Conservation (phyloP, 768 basidiomycete species). For the Rhizopogon sp. region DNA sequence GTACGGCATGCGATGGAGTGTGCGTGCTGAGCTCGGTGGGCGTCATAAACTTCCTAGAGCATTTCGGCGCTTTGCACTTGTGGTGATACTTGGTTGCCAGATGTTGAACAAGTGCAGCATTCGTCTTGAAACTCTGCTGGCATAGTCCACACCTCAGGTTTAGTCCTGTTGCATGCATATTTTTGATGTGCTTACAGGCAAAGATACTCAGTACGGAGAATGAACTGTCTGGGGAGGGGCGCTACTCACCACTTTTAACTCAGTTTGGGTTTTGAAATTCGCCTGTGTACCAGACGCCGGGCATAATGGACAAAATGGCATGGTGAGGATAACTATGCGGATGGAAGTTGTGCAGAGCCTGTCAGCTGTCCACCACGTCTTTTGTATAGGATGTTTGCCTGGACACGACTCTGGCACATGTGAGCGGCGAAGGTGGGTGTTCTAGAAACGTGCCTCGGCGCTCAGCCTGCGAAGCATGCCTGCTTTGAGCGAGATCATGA, state of each 20-base stretch:
- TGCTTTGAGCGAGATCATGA: background rate
- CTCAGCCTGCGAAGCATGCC: background rate
- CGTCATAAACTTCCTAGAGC: background rate
- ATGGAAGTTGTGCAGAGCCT: background rate
- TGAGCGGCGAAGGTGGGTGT: background rate
- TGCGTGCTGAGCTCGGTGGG: background rate
- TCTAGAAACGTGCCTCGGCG: background rate
- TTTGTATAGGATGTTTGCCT: background rate
- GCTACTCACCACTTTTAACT: background rate
- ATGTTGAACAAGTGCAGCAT: background rate
- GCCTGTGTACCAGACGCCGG: background rate
- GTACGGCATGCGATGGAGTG: background rate
- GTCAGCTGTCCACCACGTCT: background rate
- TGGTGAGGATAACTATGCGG: background rate
- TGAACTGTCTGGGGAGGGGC: no score
- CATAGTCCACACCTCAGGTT: background rate
- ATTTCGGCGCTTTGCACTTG: background rate
- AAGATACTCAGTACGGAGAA: background rate
- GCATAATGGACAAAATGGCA: conserved; percentile 1
- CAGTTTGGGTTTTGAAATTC: background rate
- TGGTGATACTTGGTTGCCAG: background rate
- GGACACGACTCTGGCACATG: conserved; percentile 1
- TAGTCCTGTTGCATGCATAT: background rate
- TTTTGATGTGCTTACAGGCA: background rate
- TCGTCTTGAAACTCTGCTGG: background rate